phyloP scores from a whole-genome alignment of 139 green algal genomes.

The Yamagishiella unicocca region DNA sequence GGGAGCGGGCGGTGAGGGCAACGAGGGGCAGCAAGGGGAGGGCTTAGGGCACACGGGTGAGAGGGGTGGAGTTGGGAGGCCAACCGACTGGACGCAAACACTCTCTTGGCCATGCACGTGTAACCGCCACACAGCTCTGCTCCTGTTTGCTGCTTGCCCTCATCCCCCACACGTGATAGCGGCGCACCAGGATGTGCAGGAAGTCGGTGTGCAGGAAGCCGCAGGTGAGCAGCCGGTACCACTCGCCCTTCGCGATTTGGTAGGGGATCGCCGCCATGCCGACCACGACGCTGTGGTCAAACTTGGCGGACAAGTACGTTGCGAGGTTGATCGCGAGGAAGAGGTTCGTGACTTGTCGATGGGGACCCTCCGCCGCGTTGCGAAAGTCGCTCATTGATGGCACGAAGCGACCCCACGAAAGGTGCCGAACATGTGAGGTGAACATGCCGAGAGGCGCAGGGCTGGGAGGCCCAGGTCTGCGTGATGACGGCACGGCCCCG shows the following conservation, averaged over 20 bases:
- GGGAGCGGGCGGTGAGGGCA: not conserved
- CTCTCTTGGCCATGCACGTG: not conserved
- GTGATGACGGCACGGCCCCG: no score
- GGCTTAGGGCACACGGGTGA: not conserved
- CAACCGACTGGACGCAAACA: not conserved
- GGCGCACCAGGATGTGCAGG: conserved; percentile 34
- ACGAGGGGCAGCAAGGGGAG: not conserved
- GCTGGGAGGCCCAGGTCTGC: no score
- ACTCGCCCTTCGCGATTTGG: not conserved
- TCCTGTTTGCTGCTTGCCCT: not conserved
- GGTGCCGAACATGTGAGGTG: not conserved
- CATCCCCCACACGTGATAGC: no score
- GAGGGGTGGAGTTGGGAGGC: not conserved
- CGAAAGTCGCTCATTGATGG: not conserved
- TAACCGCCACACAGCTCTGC: not conserved
- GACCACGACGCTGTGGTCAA: not conserved
- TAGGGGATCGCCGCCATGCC: conserved; percentile 15
- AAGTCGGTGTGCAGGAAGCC: conserved; percentile 42
- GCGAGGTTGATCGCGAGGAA: conserved; percentile 24
- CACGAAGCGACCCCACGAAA: conserved; percentile 15
- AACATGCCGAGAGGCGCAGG: no score
- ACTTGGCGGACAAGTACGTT: not conserved
- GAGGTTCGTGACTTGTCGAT: conserved; percentile 38
- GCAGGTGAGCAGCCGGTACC: conserved; percentile 34
- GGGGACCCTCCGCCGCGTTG: not conserved